Conservation (phyloP, 2,329 filamentous ascomycete species). For the Alternaria viburni region DNA sequence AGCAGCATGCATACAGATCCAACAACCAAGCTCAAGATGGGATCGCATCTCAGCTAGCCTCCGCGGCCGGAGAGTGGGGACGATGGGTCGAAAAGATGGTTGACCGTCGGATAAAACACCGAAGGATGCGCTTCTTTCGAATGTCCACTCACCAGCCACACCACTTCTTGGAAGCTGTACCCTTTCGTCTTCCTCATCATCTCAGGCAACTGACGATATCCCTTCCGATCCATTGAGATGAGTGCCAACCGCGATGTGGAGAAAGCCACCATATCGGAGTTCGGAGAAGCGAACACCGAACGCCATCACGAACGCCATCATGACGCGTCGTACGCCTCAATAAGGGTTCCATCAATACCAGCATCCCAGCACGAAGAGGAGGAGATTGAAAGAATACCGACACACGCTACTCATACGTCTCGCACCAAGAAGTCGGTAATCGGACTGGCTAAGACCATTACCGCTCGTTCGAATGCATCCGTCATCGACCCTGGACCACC, state of each 20-base stretch:
- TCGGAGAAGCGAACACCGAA: background rate
- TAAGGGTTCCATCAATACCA: slow-evolving; percentile 3
- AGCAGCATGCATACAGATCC: background rate
- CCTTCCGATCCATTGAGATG: background rate
- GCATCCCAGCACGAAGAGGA: slow-evolving; percentile 8
- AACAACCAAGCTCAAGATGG: background rate
- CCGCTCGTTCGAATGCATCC: slow-evolving; percentile 41
- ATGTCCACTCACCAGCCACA: background rate
- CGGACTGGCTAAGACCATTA: slow-evolving; percentile 34
- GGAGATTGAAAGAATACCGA: slow-evolving; percentile 9
- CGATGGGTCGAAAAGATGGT: background rate
- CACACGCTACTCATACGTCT: slow-evolving; percentile 5
- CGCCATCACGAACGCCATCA: slow-evolving; percentile 2
- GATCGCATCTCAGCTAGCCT: slow-evolving; percentile 17
- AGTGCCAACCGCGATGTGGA: slow-evolving; percentile 19
- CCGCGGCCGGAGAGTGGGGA: slow-evolving; percentile 28
- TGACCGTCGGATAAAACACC: slow-evolving; percentile 16
- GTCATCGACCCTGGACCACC: slow-evolving; percentile 46
- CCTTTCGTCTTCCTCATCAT: background rate
- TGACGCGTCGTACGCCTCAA: slow-evolving; percentile 8
- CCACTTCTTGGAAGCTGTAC: background rate
- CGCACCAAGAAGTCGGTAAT: slow-evolving; percentile 16
- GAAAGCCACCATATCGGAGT: slow-evolving; percentile 11
- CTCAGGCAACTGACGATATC: too few species aligned
- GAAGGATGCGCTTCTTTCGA: slow-evolving; percentile 1